Evolutionary conservation across 257 asterid species (phyloP).

Genomic region (Solanum appendiculatum): DNA sequence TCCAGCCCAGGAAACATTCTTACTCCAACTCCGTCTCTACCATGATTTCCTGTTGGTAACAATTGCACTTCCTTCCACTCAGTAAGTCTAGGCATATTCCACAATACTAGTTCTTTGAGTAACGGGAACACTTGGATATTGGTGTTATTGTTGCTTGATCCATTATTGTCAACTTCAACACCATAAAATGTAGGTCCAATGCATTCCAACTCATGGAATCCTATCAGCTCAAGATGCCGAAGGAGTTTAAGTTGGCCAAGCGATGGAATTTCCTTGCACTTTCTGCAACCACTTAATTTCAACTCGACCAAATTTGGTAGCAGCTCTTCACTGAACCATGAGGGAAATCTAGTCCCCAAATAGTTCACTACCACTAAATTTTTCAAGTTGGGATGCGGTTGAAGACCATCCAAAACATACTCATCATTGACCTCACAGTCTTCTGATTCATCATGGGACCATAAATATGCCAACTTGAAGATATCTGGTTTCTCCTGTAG

Average conservation of each 20-base stretch:
- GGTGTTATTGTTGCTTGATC: background rate
- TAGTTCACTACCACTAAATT: no score
- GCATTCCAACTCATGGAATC: no score
- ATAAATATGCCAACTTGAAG: background rate
- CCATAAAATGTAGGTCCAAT: background rate
- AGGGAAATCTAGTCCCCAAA: no score
- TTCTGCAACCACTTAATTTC: background rate
- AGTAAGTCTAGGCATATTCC: background rate
- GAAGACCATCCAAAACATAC: background rate
- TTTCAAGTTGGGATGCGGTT: background rate
- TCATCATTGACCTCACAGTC: background rate
- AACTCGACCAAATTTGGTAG: no score
- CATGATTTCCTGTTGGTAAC: background rate
- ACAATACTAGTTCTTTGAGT: background rate
- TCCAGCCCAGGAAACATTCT: background rate
- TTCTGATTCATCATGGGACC: background rate
- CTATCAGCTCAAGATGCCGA: background rate
- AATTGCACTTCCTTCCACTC: background rate
- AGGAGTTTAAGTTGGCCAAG: background rate
- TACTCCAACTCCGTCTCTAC: background rate
- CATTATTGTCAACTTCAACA: no score
- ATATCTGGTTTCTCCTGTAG: background rate
- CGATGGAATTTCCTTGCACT: slow-evolving; percentile 12
- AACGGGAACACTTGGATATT: background rate
- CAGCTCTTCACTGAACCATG: no score